phyloP scores from a whole-genome alignment of 371 early-diverging fungal genomes.

The Synchytrium microbalum region DNA sequence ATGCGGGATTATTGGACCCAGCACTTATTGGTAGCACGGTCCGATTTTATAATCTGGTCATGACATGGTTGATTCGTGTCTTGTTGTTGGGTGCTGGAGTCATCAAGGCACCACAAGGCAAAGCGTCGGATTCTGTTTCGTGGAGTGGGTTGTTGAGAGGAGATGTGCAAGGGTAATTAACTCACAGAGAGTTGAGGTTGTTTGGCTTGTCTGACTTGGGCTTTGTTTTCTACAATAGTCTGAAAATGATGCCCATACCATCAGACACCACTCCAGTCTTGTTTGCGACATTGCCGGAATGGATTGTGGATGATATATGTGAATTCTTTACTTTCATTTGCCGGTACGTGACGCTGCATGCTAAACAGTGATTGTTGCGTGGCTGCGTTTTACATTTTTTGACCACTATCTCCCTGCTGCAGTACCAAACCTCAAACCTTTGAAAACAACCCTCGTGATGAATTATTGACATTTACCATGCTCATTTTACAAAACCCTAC shows the following conservation, averaged over 20 bases:
- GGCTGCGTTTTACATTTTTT: constrained; percentile 54
- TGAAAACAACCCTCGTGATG: constrained; percentile 51
- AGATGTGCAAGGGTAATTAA: constrained; percentile 13
- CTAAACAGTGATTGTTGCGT: neutral
- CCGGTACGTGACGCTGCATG: constrained; percentile 15
- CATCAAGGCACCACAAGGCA: neutral
- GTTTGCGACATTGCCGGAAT: constrained; percentile 86
- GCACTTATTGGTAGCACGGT: constrained; percentile 49
- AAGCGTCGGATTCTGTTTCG: constrained; percentile 11
- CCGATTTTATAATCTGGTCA: constrained; percentile 73
- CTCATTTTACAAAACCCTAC: constrained; percentile 65
- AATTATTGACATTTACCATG: constrained; percentile 70
- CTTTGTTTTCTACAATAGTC: neutral
- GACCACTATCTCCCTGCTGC: constrained; percentile 47
- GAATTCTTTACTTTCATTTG: constrained; percentile 36
- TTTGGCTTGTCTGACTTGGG: neutral
- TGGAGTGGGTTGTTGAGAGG: constrained; percentile 29
- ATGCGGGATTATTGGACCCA: constrained; percentile 68
- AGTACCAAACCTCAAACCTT: constrained; percentile 56
- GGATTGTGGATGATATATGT: constrained; percentile 80
- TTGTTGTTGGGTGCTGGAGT: constrained; percentile 19
- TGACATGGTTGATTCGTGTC: constrained; percentile 67
- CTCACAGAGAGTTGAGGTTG: neutral
- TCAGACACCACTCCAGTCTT: constrained; percentile 29
- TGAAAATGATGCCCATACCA: constrained; percentile 23